Evolutionary conservation across 768 basidiomycete species (phyloP).

Genomic region (Kwoniella newhampshirensis): DNA sequence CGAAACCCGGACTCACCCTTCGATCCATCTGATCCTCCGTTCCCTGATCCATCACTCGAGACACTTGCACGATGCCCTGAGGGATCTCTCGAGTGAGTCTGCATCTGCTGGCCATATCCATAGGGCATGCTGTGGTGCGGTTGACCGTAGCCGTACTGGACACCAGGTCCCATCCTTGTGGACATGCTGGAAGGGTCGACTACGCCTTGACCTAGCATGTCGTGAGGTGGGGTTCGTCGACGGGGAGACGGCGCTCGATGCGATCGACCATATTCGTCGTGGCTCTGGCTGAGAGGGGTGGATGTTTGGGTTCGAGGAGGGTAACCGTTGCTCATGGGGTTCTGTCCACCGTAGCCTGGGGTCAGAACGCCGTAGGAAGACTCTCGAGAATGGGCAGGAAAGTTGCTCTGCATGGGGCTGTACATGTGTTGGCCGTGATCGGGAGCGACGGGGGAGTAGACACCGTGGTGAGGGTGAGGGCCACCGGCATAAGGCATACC

Average conservation of each 20-base stretch:
- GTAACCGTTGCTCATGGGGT: slow-evolving; percentile 39
- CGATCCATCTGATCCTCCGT: slow-evolving; percentile 33
- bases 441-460: slow-evolving; percentile 33
- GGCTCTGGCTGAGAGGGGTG: slow-evolving; percentile 40
- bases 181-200: slow-evolving; percentile 42
- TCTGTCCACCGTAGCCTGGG: slow-evolving; percentile 26
- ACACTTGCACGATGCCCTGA: slow-evolving; percentile 36
- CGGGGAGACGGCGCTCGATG: slow-evolving; percentile 17
- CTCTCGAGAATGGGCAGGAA: slow-evolving; percentile 36
- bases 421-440: slow-evolving; percentile 39
- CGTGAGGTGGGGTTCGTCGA: slow-evolving; percentile 29
- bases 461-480: slow-evolving; percentile 23
- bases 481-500: slow-evolving; percentile 35
- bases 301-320: slow-evolving; percentile 42
- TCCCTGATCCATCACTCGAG: slow-evolving; percentile 35
- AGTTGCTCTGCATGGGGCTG: slow-evolving; percentile 35
- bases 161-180: slow-evolving; percentile 14
- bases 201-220: slow-evolving; percentile 40
- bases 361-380: slow-evolving; percentile 38
- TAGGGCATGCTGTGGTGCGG: slow-evolving; percentile 23
- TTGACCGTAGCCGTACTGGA: slow-evolving; percentile 26
- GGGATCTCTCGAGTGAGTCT: slow-evolving; percentile 8
- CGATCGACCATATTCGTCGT: slow-evolving; percentile 28
- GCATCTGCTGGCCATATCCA: slow-evolving; percentile 24
- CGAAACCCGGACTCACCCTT: slow-evolving; percentile 14